Evolutionary conservation across 768 basidiomycete genomes (phyloP), one percentile per base, ranked within the genome.

Genomic region (Panellus pusillus): DNA sequence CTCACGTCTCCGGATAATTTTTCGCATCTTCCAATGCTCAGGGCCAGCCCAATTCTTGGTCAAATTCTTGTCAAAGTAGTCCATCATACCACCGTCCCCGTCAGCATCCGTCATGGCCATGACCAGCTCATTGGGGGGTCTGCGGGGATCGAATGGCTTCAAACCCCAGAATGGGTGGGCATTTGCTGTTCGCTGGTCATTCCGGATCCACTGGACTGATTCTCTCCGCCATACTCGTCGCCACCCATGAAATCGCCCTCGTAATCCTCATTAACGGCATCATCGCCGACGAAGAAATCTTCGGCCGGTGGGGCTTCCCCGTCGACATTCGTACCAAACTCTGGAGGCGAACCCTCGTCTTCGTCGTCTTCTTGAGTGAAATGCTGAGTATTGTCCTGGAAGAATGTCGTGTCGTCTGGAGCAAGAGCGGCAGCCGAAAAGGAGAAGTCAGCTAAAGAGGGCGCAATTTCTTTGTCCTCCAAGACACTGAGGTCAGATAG

Each of bases 31-130:
- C 96, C 97, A 99, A 66, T 99, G 97, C 70, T 98, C 93, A 8
- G 95, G 95, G 0, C 97, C 97, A 4, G 97, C 97, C 97, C 97
- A 99, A 62, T 96, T 96, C 78, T 91, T 96, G 62, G 86, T 76
- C 63, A 90, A 79, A 57, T 76, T 83, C 63, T 86, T 80, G 68
- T 98, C 95, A 66, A 98, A 97, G 69, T 96, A 97, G 63, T 95
- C 93, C 52, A 89, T 83, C 52, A 78, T 80, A 2, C 79, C 83
- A 4, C 73, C 76, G n/a, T 76, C 79, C 7, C 69, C 75, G 58
- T 79, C 74, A 2, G 74, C 80, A 45, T 84, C 83, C 3, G 82
- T 83, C 85, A 97, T 90, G 0, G 91, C 91, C 79, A 98, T 81
- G 45, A 94, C 81, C 27, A 96, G 74, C 52, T 91, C 84, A 58